phyloP scores from a whole-genome alignment of 371 early-diverging fungal species.

The Lichtheimia corymbifera region DNA sequence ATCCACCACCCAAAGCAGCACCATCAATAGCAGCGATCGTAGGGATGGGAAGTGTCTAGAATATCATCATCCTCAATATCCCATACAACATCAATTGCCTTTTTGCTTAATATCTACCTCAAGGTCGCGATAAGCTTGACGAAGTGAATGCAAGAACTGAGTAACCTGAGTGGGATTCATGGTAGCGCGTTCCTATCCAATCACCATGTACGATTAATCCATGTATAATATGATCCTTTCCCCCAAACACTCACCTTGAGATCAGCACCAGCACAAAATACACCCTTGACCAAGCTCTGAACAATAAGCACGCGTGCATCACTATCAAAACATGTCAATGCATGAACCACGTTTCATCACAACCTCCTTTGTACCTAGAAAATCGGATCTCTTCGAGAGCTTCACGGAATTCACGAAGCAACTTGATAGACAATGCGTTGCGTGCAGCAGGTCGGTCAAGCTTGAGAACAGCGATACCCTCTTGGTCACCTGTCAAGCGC shows the following conservation, averaged over 20 bases:
- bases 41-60: constrained; percentile 82
- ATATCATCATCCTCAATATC: not conserved
- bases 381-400: constrained; percentile 71
- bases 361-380: constrained; percentile 41
- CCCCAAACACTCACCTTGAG: constrained; percentile 69
- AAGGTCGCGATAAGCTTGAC: constrained; percentile 80
- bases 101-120: constrained; percentile 54
- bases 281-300: constrained; percentile 78
- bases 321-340: constrained; percentile 20
- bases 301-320: constrained; percentile 82
- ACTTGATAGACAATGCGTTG: constrained; percentile 86
- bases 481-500: constrained; percentile 52
- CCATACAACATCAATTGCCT: not conserved
- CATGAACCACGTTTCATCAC: not conserved
- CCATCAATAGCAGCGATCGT: constrained; percentile 97
- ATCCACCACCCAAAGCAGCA: constrained; percentile 93
- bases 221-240: not conserved
- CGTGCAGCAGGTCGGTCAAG: constrained; percentile 86
- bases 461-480: constrained; percentile 82
- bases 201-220: not conserved
- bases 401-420: constrained; percentile 73
- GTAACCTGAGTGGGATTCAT: constrained; percentile 86
- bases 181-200: constrained; percentile 77
- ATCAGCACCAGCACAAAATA: constrained; percentile 97
- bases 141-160: constrained; percentile 78